A percentile compares a stretch with the other conserved stretches of the same genome.
Evolutionary conservation across 441 rosid species (phyloP).

Genomic region (Capsella rubella): DNA sequence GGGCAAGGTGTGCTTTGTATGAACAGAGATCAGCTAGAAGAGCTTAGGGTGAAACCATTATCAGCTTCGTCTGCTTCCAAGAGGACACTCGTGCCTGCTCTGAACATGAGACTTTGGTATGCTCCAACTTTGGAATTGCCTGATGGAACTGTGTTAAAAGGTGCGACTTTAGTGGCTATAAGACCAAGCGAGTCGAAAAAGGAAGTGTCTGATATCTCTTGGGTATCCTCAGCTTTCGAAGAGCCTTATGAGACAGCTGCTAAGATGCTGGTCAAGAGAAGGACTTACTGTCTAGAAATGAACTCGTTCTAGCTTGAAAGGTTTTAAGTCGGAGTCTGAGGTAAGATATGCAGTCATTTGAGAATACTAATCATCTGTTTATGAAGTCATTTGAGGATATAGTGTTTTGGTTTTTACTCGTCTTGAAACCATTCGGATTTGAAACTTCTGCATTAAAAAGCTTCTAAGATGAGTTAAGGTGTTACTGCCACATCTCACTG

Average conservation of each 20-base stretch:
- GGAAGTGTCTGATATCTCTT: conserved; percentile 69
- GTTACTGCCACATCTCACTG: not conserved
- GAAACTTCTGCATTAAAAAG: conserved; percentile 1
- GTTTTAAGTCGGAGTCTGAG: conserved; percentile 6
- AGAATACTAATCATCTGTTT: not conserved
- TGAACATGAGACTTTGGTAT: conserved; percentile 95
- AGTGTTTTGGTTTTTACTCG: not conserved
- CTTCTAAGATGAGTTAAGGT: not conserved
- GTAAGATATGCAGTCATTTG: conserved; percentile 3
- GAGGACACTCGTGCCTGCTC: conserved; percentile 91
- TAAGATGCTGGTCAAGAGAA: conserved; percentile 80
- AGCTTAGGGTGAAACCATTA: conserved; percentile 81
- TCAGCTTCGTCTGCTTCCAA: conserved; percentile 83
- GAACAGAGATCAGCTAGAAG: conserved; percentile 88
- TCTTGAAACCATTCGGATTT: too few species aligned
- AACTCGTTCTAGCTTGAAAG: conserved; percentile 64
- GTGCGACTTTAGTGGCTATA: conserved; percentile 92
- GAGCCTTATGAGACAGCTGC: conserved; percentile 91
- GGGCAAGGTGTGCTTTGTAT: conserved; percentile 95
- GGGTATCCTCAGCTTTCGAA: conserved; percentile 82
- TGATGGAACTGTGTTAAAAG: conserved; percentile 76
- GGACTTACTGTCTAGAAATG: conserved; percentile 94
- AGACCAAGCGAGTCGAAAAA: conserved; percentile 74
- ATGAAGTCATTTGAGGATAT: not conserved
- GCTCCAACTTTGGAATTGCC: conserved; percentile 84